These are phyloP conservation scores for Zymoseptoria ardabiliae DNA, from an alignment of 2,329 filamentous ascomycete genomes.

Conservation along the genomic window DNA sequence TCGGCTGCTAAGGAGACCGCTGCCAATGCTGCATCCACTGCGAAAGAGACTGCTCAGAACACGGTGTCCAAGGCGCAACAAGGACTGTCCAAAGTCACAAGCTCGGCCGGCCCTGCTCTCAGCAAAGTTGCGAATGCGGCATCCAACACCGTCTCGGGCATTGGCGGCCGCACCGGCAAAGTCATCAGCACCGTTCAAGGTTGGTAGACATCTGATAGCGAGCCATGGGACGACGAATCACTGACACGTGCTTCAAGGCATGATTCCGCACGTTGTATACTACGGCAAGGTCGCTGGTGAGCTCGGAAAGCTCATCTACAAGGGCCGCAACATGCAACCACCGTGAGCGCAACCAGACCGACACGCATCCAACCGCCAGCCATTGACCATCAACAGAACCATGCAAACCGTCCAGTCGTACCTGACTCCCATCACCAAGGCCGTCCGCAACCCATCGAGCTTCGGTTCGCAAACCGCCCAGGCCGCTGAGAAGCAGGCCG, in stretches of 20 bases:
- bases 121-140: conserved; percentile 63
- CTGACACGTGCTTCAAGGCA: conserved; percentile 48
- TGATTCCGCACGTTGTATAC: conserved; percentile 81
- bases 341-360: conserved; percentile 59
- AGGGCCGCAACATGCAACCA: conserved; percentile 82
- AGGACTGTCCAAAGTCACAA: conserved; percentile 73
- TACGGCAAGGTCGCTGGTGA: conserved; percentile 86
- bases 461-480: conserved; percentile 38
- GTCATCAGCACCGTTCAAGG: conserved; percentile 76
- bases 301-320: conserved; percentile 79
- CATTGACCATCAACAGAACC: conserved; percentile 48
- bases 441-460: conserved; percentile 59
- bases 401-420: conserved; percentile 77
- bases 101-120: conserved; percentile 71
- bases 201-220: conserved; percentile 43
- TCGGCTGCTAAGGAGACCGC: conserved; percentile 40
- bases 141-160: conserved; percentile 59
- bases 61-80: conserved; percentile 60
- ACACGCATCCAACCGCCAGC: neutral
- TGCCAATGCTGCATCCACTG: conserved; percentile 30
- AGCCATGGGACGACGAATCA: conserved; percentile 1
- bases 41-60: conserved; percentile 38
- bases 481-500: conserved; percentile 34
- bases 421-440: conserved; percentile 68
- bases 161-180: conserved; percentile 77